Conservation (phyloP, 139 green algal genomes). For the Zygnema circumcarinatum region DNA sequence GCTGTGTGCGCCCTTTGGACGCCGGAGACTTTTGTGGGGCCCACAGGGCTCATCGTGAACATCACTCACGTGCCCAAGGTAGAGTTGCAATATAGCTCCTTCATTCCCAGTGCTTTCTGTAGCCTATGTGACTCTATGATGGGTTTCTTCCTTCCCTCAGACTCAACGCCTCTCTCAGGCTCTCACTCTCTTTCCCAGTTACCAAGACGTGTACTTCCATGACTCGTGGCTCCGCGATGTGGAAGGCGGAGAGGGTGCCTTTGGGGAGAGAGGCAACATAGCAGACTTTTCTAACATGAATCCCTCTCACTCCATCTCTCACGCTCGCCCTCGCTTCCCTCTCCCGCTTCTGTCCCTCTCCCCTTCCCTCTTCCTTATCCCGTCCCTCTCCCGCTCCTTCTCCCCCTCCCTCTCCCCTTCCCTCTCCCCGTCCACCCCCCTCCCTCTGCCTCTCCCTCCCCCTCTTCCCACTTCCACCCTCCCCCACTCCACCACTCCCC, state of each 20-base stretch:
- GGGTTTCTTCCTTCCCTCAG: background rate
- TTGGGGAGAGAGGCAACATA: background rate
- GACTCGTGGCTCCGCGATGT: background rate
- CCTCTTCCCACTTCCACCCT: too few species aligned
- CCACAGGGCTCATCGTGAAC: constrained; percentile 1
- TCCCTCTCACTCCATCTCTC: too few species aligned
- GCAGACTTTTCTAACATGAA: too few species aligned
- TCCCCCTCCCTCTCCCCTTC: too few species aligned
- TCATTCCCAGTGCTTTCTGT: background rate
- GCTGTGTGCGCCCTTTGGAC: constrained; percentile 9
- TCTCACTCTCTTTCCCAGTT: background rate
- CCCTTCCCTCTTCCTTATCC: too few species aligned
- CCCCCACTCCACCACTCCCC: too few species aligned
- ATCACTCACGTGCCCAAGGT: constrained; percentile 1
- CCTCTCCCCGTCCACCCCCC: too few species aligned
- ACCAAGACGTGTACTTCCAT: background rate
- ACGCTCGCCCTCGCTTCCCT: too few species aligned
- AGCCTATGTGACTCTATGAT: background rate
- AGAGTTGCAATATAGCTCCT: background rate
- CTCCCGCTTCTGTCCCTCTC: too few species aligned
- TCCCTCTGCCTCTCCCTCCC: too few species aligned
- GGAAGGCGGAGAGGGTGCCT: background rate
- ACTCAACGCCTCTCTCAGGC: background rate
- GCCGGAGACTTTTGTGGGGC: background rate
- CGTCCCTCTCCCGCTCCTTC: too few species aligned